A percentile compares a stretch with the other conserved stretches of the same genome.
These are phyloP conservation scores for Fusarium sp. DNA, from an alignment of 2,329 filamentous ascomycete species.

Conservation along the genomic window DNA sequence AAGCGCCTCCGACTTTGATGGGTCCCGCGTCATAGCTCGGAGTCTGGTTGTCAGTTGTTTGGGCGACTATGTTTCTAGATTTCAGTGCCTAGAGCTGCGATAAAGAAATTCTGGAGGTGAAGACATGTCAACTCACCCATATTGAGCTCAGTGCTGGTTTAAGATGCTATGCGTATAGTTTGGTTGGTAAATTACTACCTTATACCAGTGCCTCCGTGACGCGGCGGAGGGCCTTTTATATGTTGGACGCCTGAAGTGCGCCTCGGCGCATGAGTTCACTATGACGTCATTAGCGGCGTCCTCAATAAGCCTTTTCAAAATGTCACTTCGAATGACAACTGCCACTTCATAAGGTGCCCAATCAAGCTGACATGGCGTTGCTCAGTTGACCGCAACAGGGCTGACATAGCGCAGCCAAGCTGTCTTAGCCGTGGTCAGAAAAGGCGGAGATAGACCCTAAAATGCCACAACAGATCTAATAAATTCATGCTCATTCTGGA, in stretches of 20 bases:
- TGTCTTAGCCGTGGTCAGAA: background rate
- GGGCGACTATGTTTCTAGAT: background rate
- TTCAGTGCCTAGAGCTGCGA: slow-evolving; percentile 3
- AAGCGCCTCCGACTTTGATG: slow-evolving; percentile 31
- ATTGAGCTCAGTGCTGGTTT: background rate
- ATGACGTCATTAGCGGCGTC: slow-evolving; percentile 20
- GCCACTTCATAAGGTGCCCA: background rate
- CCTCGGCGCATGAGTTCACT: background rate
- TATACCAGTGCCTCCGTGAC: background rate
- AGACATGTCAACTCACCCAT: slow-evolving; percentile 19
- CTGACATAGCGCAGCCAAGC: slow-evolving; percentile 5
- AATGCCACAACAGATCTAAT: background rate
- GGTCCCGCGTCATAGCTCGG: slow-evolving; percentile 24
- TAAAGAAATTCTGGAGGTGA: background rate
- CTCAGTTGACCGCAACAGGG: background rate
- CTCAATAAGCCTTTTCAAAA: background rate
- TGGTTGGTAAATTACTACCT: too few relatives aligned
- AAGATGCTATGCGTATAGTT: too few relatives aligned
- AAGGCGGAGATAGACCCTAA: too few relatives aligned
- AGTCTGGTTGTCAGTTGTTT: background rate
- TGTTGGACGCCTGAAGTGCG: background rate
- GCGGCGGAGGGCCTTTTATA: background rate
- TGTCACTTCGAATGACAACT: background rate
- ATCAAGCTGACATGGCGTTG: slow-evolving; percentile 3
- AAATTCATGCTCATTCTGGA: background rate